Base-by-base conservation (phyloP, 345 rosid genomes). In the Eucalyptus microcorys region DNA sequence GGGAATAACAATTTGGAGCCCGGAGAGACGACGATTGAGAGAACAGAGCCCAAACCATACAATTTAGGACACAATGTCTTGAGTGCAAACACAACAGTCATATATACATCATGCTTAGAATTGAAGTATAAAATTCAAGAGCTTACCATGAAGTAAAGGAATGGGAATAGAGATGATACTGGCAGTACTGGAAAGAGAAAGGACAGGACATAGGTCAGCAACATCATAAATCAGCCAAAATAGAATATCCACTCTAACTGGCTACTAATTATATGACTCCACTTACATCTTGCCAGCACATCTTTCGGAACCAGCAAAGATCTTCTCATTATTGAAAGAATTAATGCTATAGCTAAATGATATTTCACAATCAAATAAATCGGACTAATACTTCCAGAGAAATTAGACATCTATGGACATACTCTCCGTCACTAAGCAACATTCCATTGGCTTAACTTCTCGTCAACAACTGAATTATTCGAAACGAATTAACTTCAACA, bases 121-220 rank as follows among this genome's bases (percentile, higher is more conserved):
- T 30, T 47, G 27, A n/a, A 8, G 42, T n/a, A 34, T 16, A 14
- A 57, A 37, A 27, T 57, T 27, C 5, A 59, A 64, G 19, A 59
- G 92, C 96, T 97, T 88, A 96, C 99, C 99, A 96, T 95, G 91
- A 95, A 98, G 87, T 97, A 97, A 86, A 97, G 94, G 87, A 94
- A 98, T 1, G 99, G 99, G 88, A 97, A 98, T 32, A 98, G 95
- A 88, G 98, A 95, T n/a, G 97, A 95, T 90, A 95, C 94, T n/a
- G 99, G 97, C 91, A 98, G 92, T 32, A 97, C 99, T 98, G 96
- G 92, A 93, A 95, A 88, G 88, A 10, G 43, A 86, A 52, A 57
- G 43, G 86, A 48, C 55, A 79, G 76, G 52, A 88, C 16, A 85
- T 17, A 49, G 55, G 37, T 47, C 50, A 52, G 26, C 50, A 48